Conservation (phyloP, 179 eudicot genomes). For the Beta macrorhiza region DNA sequence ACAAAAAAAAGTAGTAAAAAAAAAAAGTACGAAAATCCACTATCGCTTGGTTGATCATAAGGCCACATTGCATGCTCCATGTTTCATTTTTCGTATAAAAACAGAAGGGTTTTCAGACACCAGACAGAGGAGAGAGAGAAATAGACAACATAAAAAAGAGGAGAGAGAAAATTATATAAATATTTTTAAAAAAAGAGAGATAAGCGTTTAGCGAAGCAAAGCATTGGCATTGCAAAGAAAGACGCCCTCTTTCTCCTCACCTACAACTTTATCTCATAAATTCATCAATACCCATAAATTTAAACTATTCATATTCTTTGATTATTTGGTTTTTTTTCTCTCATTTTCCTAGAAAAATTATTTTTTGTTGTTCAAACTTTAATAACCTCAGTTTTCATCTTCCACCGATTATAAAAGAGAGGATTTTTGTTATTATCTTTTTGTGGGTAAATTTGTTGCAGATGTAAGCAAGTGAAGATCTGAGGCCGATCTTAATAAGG, state of each 20-base stretch:
- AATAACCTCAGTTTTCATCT: not conserved
- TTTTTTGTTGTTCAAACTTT: not conserved
- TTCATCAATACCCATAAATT: conserved; percentile 8
- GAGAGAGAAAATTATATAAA: not conserved
- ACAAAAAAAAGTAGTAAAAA: not conserved
- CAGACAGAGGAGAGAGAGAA: conserved; percentile 19
- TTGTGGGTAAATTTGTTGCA: conserved; percentile 11
- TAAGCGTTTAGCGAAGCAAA: conserved; percentile 35
- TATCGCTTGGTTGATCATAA: conserved; percentile 30
- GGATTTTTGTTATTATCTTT: not conserved
- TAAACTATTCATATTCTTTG: conserved; percentile 25
- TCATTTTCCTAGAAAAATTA: conserved; percentile 8
- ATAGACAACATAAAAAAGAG: not conserved
- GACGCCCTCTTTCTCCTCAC: conserved; percentile 34
- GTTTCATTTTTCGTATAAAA: conserved; percentile 35
- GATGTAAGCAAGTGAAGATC: conserved; percentile 42
- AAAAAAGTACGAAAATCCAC: not conserved
- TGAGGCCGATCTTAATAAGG: conserved; percentile 38
- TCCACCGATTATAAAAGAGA: conserved; percentile 3
- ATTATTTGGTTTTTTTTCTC: not conserved
- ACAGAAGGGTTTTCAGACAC: conserved; percentile 24
- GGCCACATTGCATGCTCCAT: conserved; percentile 47
- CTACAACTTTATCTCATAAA: conserved; percentile 33
- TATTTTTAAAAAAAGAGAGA: conserved; percentile 13
- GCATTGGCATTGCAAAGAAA: conserved; percentile 38